phyloP scores from a whole-genome alignment of 1,284 basidiomycete genomes.

The Moniliella sp. region DNA sequence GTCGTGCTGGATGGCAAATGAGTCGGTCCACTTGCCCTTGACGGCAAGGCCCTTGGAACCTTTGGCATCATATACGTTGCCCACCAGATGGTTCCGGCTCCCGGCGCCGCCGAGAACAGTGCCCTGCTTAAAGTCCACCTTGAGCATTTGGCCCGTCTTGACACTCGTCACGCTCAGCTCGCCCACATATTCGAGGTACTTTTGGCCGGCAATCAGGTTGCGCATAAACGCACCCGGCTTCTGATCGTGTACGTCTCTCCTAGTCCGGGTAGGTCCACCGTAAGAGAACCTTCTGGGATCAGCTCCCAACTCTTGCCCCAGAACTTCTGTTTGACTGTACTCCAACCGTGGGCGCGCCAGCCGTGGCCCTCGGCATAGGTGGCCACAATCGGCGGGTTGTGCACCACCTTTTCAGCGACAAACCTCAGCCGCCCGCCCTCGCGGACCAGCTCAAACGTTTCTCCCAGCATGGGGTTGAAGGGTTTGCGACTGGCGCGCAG shows the following conservation, averaged over 20 bases:
- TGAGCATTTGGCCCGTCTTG: constrained; percentile 11
- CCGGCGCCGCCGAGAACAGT: constrained; percentile 20
- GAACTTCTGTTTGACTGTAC: constrained; percentile 32
- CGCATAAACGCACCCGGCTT: constrained; percentile 31
- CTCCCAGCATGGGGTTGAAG: constrained; percentile 31
- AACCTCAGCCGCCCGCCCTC: constrained; percentile 22
- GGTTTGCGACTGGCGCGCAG: constrained; percentile 29
- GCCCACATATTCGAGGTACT: constrained; percentile 32
- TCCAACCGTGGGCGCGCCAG: constrained; percentile 21
- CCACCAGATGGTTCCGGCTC: constrained; percentile 19
- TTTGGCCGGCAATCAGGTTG: constrained; percentile 31
- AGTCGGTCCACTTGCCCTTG: constrained; percentile 27
- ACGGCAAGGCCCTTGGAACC: constrained; percentile 8
- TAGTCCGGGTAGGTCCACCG: constrained; percentile 23
- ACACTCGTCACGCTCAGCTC: constrained; percentile 25
- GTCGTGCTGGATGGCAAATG: constrained; percentile 13
- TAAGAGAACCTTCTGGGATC: constrained; percentile 22
- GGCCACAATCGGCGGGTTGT: constrained; percentile 28
- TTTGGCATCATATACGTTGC: constrained; percentile 19
- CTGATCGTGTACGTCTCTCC: constrained; percentile 21
- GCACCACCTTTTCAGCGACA: constrained; percentile 31
- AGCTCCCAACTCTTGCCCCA: constrained; percentile 32
- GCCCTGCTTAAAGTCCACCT: constrained; percentile 29
- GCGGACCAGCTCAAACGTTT: constrained; percentile 31
- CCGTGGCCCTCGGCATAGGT: constrained; percentile 25